phyloP scores from a whole-genome alignment of 495 filamentous ascomycete genomes.

The Rostrohypoxylon terebratum region DNA sequence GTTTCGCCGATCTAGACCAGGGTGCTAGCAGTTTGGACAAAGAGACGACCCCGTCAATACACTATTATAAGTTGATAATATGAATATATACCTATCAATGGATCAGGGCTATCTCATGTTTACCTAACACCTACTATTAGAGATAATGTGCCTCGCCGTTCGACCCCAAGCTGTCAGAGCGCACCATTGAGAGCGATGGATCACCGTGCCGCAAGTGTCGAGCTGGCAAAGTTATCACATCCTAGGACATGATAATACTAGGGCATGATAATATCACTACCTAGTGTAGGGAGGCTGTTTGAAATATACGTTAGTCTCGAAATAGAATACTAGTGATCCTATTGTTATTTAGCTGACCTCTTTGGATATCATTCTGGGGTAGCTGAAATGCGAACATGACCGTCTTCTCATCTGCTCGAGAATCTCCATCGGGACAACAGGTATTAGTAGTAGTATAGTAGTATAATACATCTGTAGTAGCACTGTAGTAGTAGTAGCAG shows the following conservation, averaged over 20 bases:
- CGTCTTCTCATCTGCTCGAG: background rate
- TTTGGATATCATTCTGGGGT: background rate
- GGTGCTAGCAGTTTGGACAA: background rate
- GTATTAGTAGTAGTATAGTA: too few species aligned
- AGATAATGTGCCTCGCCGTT: background rate
- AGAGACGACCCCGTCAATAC: too few species aligned
- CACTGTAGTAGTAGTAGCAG: too few species aligned
- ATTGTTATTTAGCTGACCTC: background rate
- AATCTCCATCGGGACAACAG: background rate
- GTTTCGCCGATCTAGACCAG: background rate
- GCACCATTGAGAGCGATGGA: background rate
- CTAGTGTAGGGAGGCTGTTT: background rate
- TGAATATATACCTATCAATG: too few species aligned
- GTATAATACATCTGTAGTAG: background rate
- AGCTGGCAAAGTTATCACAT: background rate
- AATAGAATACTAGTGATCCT: conserved; percentile 1
- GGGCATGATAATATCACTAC: too few species aligned
- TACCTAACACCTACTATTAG: too few species aligned
- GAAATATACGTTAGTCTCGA: background rate
- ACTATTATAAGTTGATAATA: background rate
- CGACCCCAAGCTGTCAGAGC: background rate
- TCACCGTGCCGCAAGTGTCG: conserved; percentile 13
- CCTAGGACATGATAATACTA: conserved; percentile 8
- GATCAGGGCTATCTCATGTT: too few species aligned
- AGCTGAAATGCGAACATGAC: background rate